Base-by-base conservation (phyloP, 1,284 basidiomycete genomes). In the Marasmius tenuissimus region DNA sequence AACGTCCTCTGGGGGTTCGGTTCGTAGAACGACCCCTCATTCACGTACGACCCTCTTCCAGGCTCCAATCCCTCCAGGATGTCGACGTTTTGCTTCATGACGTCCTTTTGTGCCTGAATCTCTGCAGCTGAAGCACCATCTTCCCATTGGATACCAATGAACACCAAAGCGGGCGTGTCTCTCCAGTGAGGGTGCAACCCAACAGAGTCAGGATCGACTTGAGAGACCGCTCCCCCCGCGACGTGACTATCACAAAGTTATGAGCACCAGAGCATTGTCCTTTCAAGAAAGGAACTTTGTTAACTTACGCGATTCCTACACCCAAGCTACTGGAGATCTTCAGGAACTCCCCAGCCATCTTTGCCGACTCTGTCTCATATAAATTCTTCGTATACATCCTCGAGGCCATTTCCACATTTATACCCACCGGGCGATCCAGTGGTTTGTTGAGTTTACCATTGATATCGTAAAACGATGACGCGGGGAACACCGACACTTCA, bases 111-210 rank as follows among this genome's bases (percentile, higher is more conserved):
- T 10, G 45, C 18, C 10, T 69, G 22, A 9, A 81, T 75, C 0
- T 70, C 69, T 1, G 63, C 56, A 7, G 63, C 53, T 0, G 74
- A 60, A 1, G 71, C 51, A 8, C 71, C 71, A n/a, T 80, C 77
- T 0, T 65, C 58, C 81, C 80, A 81, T 8, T 14, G 40, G 7
- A 54, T 52, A 3, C 60, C 68, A 14, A 69, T 63, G 5, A 67
- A 40, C 9, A 70, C 59, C 55, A 76, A 70, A 9, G 71, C 67
- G 35, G 81, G 52, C 2, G 78, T 73, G 12, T 72, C 68, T 6
- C 81, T 70, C 79, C 79, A 81, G 4, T 72, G 74, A 8, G 79
- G 79, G 63, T 80, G 76, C 22, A 81, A 59, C 9, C 77, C 78
- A 7, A 71, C 73, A 3, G 76, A 75, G 49, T 72, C 68, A 0